A percentile compares a stretch with the other conserved stretches of the same genome.
Conservation (phyloP, 495 filamentous ascomycete species). For the Hypoxylon lienhwacheense region DNA sequence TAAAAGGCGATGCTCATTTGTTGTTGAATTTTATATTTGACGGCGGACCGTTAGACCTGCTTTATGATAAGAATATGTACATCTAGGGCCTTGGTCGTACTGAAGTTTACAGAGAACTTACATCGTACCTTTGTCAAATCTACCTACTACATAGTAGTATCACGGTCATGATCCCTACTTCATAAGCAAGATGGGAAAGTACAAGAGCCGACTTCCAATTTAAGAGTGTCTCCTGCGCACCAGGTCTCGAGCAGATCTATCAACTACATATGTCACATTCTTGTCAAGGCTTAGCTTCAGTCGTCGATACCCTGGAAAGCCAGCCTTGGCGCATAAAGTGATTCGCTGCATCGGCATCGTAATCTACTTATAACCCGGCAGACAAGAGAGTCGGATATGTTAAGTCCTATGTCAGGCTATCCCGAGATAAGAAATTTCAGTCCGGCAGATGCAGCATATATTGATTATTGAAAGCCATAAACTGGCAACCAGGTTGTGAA, state of each 20-base stretch:
- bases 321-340: slow-evolving; percentile 33
- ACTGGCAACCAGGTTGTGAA: too few species aligned
- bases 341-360: slow-evolving; percentile 24
- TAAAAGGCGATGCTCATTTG: too few species aligned
- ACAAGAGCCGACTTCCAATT: slow-evolving; percentile 26
- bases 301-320: slow-evolving; percentile 15
- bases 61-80: too few species aligned
- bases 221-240: slow-evolving; percentile 17
- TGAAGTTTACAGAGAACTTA: too few species aligned
- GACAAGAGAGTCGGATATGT: slow-evolving; percentile 3
- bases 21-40: too few species aligned
- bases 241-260: slow-evolving; percentile 12
- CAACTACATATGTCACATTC: slow-evolving; percentile 38
- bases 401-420: slow-evolving; percentile 2
- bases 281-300: slow-evolving; percentile 36
- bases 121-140: too few species aligned
- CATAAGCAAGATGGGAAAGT: slow-evolving; percentile 6
- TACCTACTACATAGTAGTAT: too few species aligned
- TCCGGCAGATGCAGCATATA: slow-evolving; percentile 24
- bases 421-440: slow-evolving; percentile 23
- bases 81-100: too few species aligned
- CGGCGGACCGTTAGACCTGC: too few species aligned
- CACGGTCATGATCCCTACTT: too few species aligned
- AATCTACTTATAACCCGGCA: slow-evolving; percentile 18
- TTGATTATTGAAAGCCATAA: background rate